Conservation (phyloP, 2,329 filamentous ascomycete species). For the Dactylellina drechsleri region DNA sequence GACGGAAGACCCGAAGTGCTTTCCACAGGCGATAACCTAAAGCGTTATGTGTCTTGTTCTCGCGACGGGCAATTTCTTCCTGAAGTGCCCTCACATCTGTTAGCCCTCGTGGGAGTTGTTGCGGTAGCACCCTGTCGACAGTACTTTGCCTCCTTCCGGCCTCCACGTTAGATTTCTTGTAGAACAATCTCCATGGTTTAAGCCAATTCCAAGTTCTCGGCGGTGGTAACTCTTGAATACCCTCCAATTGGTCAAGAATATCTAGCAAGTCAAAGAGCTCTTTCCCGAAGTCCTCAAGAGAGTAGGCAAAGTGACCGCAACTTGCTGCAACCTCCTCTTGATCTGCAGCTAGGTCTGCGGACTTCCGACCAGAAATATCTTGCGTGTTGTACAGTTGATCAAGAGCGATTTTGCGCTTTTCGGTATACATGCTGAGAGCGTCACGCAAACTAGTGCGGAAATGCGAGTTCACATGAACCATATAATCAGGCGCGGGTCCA, state of each 20-base stretch:
- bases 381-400: slow-evolving; percentile 80
- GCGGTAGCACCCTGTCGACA: slow-evolving; percentile 42
- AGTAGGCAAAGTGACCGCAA: slow-evolving; percentile 95
- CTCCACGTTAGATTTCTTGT: slow-evolving; percentile 43
- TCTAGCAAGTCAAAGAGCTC: slow-evolving; percentile 85
- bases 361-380: slow-evolving; percentile 74
- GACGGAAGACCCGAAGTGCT: slow-evolving; percentile 68
- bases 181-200: slow-evolving; percentile 73
- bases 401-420: slow-evolving; percentile 78
- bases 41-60: slow-evolving; percentile 51
- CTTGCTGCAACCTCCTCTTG: slow-evolving; percentile 98
- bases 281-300: slow-evolving; percentile 86
- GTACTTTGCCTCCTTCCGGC: slow-evolving; percentile 9
- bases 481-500: slow-evolving; percentile 72
- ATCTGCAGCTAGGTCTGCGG: slow-evolving; percentile 83
- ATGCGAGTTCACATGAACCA: slow-evolving; percentile 79
- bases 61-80: slow-evolving; percentile 43
- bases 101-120: slow-evolving; percentile 44
- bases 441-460: slow-evolving; percentile 82
- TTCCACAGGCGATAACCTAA: slow-evolving; percentile 66
- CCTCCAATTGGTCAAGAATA: slow-evolving; percentile 85
- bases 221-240: slow-evolving; percentile 71
- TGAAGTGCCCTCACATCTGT: slow-evolving; percentile 43
- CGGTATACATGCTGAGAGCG: slow-evolving; percentile 81
- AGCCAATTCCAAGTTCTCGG: slow-evolving; percentile 85